Evolutionary conservation across 2,329 filamentous ascomycete species (phyloP).

Genomic region (Conoideocrella luteorostrata): DNA sequence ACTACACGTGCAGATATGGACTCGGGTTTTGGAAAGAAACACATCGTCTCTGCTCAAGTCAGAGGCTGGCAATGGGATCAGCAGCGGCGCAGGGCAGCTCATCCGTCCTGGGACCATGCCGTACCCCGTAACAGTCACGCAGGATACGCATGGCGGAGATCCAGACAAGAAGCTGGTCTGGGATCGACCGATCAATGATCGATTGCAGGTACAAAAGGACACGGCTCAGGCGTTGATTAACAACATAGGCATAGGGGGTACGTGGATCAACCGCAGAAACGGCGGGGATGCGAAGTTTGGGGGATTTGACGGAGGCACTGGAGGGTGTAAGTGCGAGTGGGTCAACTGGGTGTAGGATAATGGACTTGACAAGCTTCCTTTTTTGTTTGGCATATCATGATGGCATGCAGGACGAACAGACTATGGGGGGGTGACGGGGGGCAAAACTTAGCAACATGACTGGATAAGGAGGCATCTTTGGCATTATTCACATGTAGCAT

Average conservation of each 20-base stretch:
- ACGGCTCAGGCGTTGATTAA: conserved; percentile 41
- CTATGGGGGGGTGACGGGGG: background rate
- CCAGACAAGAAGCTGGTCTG: conserved; percentile 46
- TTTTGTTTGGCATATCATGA: background rate
- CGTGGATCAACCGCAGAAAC: conserved; percentile 44
- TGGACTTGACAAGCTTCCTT: background rate
- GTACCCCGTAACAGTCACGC: conserved; percentile 54
- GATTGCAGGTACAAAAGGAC: conserved; percentile 37
- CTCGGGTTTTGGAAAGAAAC: conserved; percentile 37
- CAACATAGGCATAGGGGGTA: conserved; percentile 43
- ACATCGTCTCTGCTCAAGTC: conserved; percentile 33
- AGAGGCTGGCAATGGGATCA: conserved; percentile 21
- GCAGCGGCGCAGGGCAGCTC: conserved; percentile 22
- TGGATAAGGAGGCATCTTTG: background rate
- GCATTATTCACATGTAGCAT: background rate
- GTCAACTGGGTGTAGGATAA: conserved; percentile 41
- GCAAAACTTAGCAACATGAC: too few species aligned
- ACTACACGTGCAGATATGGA: conserved; percentile 62
- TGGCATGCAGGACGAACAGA: background rate
- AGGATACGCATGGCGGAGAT: conserved; percentile 58
- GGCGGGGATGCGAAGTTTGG: conserved; percentile 42
- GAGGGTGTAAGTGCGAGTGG: conserved; percentile 58
- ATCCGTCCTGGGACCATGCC: conserved; percentile 53
- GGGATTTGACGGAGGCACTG: conserved; percentile 56
- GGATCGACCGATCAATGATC: conserved; percentile 42